These are phyloP conservation scores for Botrytis fragariae DNA, from an alignment of 2,329 filamentous ascomycete species.

Conservation along the genomic window DNA sequence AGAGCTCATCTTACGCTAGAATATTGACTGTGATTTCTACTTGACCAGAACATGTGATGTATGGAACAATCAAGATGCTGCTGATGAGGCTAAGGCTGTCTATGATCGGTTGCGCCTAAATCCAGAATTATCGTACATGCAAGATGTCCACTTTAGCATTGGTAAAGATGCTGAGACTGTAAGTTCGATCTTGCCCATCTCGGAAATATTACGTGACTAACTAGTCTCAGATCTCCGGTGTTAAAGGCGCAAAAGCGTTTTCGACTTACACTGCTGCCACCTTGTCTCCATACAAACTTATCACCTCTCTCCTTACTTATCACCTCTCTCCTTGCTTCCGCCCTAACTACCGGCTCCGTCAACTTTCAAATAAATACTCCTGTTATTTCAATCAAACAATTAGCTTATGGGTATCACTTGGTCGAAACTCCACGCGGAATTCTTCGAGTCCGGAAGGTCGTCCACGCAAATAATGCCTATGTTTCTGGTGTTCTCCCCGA, in stretches of 20 bases:
- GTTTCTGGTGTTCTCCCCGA: slow-evolving; percentile 58
- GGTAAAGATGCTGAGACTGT: slow-evolving; percentile 9
- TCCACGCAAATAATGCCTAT: slow-evolving; percentile 68
- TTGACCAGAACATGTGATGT: slow-evolving; percentile 35
- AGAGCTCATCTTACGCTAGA: slow-evolving; percentile 40
- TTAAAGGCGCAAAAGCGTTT: slow-evolving; percentile 30
- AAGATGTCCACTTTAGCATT: slow-evolving; percentile 6
- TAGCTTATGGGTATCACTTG: slow-evolving; percentile 40
- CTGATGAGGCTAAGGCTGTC: not conserved
- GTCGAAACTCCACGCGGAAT: slow-evolving; percentile 54
- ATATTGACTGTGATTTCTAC: slow-evolving; percentile 44
- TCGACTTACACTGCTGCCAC: slow-evolving; percentile 27
- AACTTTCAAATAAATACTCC: slow-evolving; percentile 54
- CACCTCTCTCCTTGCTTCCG: slow-evolving; percentile 48
- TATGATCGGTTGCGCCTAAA: not conserved
- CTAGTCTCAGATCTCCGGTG: slow-evolving; percentile 23
- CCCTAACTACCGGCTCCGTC: slow-evolving; percentile 44
- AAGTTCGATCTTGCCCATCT: not conserved
- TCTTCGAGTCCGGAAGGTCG: slow-evolving; percentile 51
- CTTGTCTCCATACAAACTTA: slow-evolving; percentile 61
- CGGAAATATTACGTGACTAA: not conserved
- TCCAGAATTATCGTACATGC: not conserved
- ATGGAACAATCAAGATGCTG: slow-evolving; percentile 6
- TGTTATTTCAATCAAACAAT: slow-evolving; percentile 35
- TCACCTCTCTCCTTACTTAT: slow-evolving; percentile 53